Percentiles rank a stretch among this genome's conserved stretches.
Conservation (phyloP, 495 filamentous ascomycete species). For the Neurospora sublineolata region DNA sequence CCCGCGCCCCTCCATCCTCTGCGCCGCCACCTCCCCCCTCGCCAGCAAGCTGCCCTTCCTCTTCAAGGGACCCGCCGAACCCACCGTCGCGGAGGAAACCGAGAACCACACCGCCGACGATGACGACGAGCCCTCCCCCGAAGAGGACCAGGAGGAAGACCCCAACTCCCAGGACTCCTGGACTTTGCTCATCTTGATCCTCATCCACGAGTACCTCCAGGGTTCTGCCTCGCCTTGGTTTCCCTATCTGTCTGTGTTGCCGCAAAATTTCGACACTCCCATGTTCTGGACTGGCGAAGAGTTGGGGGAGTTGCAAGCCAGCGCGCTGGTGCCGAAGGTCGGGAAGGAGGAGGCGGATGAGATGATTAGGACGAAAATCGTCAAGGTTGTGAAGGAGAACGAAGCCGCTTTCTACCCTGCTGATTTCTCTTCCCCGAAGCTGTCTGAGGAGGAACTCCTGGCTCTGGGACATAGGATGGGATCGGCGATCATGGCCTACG, state of each 20-base stretch:
- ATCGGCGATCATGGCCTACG: slow-evolving; percentile 86
- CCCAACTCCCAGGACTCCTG: slow-evolving; percentile 28
- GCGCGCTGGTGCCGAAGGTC: slow-evolving; percentile 65
- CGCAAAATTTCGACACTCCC: slow-evolving; percentile 66
- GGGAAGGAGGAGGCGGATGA: slow-evolving; percentile 61
- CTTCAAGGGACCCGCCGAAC: slow-evolving; percentile 12
- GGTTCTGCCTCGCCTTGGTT: slow-evolving; percentile 57
- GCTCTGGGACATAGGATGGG: slow-evolving; percentile 65
- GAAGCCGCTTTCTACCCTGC: slow-evolving; percentile 37
- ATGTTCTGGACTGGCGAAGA: slow-evolving; percentile 81
- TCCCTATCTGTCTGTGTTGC: slow-evolving; percentile 73
- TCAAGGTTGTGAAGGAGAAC: slow-evolving; percentile 42
- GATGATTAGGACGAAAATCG: slow-evolving; percentile 50
- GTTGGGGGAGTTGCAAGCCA: slow-evolving; percentile 62
- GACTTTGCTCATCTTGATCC: slow-evolving; percentile 56
- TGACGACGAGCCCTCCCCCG: neutral
- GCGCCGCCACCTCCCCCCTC: slow-evolving; percentile 29
- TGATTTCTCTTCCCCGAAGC: slow-evolving; percentile 14
- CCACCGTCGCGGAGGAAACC: neutral
- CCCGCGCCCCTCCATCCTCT: slow-evolving; percentile 33
- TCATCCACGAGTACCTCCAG: slow-evolving; percentile 65
- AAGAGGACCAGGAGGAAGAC: slow-evolving; percentile 13
- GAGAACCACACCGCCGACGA: slow-evolving; percentile 1
- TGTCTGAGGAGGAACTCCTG: slow-evolving; percentile 41
- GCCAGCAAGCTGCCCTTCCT: slow-evolving; percentile 23